Evolutionary conservation across 495 filamentous ascomycete genomes (phyloP).

Genomic region (Lophium mytilinum): DNA sequence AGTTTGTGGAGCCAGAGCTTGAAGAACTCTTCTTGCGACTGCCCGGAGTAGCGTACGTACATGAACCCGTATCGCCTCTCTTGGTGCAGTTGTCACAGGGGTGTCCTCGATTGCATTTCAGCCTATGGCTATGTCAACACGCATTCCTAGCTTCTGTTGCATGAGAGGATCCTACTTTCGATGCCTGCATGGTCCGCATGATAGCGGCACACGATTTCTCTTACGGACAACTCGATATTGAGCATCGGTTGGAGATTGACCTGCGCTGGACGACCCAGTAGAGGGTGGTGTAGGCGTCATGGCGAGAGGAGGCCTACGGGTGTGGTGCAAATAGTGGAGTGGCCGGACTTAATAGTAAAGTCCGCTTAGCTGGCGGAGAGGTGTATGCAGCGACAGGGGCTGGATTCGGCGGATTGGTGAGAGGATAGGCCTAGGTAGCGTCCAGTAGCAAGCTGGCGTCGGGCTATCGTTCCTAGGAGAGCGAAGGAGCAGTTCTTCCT

Average conservation of each 20-base stretch:
- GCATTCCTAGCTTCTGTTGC: too few relatives aligned
- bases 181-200: constrained; percentile 86
- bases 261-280: constrained; percentile 64
- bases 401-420: constrained; percentile 4
- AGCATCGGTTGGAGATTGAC: constrained; percentile 78
- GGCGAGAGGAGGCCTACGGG: constrained; percentile 3
- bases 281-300: constrained; percentile 95
- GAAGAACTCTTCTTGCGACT: constrained; percentile 68
- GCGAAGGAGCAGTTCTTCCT: constrained; percentile 9
- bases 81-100: constrained; percentile 96
- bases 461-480: neutral
- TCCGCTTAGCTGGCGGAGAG: constrained; percentile 7
- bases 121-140: constrained; percentile 34
- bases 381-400: neutral
- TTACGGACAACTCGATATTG: constrained; percentile 87
- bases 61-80: constrained; percentile 72
- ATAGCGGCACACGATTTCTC: constrained; percentile 88
- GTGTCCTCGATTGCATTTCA: constrained; percentile 89
- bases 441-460: neutral
- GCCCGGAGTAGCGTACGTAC: constrained; percentile 78
- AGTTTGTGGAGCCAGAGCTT: constrained; percentile 47
- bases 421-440: neutral
- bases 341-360: constrained; percentile 22
- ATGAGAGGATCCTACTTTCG: constrained; percentile 64
- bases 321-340: constrained; percentile 2